Evolutionary conservation across 495 filamentous ascomycete genomes (phyloP).

Genomic region (Friedmanniomyces endolithicus): DNA sequence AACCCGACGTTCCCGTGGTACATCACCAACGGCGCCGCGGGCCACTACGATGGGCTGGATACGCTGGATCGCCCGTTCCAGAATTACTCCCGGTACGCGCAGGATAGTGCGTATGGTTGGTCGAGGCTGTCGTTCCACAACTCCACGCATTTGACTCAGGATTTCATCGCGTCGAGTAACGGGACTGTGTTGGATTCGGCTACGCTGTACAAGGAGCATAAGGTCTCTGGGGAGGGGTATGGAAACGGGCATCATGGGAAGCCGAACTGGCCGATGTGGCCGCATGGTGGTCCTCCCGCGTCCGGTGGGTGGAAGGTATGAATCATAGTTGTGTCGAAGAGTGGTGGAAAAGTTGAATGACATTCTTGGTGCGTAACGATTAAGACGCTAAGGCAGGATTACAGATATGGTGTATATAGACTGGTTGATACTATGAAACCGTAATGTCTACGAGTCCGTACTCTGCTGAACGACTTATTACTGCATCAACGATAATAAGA

Average conservation of each 20-base stretch:
- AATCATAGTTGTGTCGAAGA: too few relatives aligned
- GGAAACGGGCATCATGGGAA: not conserved
- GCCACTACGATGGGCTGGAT: constrained; percentile 18
- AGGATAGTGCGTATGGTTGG: constrained; percentile 4
- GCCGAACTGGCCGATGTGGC: not conserved
- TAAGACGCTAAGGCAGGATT: too few relatives aligned
- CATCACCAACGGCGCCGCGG: constrained; percentile 18
- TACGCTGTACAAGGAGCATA: constrained; percentile 12
- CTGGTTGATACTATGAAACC: too few relatives aligned
- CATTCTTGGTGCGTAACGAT: too few relatives aligned
- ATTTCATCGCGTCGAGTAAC: constrained; percentile 6
- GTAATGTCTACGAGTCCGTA: too few relatives aligned
- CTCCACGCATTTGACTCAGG: constrained; percentile 7
- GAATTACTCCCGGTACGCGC: constrained; percentile 4
- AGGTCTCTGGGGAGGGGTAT: not conserved
- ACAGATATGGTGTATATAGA: too few relatives aligned
- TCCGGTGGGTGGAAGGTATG: too few relatives aligned
- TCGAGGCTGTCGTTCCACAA: constrained; percentile 13
- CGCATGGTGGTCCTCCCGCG: too few relatives aligned
- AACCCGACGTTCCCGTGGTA: constrained; percentile 18
- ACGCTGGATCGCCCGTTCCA: not conserved
- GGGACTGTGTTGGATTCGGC: constrained; percentile 1
- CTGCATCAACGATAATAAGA: too few relatives aligned
- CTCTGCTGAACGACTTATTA: too few relatives aligned
- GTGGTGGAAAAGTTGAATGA: too few relatives aligned